Conservation (phyloP, 306 rosid species). For the Quercus parvula region DNA sequence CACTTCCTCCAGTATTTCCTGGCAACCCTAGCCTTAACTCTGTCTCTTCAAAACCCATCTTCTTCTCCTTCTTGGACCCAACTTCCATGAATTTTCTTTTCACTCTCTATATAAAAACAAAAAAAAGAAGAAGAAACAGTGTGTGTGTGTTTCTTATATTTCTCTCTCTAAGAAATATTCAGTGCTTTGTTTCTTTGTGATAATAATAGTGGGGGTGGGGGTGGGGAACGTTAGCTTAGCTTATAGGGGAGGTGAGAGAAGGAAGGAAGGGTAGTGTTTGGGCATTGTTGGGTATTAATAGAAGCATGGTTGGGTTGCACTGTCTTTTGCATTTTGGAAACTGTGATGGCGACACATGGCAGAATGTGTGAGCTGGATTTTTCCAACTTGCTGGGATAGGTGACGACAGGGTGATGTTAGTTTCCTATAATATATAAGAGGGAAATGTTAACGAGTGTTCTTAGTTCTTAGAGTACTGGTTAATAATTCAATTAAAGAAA, state of each 20-base stretch:
- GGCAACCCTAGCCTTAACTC: conserved; percentile 77
- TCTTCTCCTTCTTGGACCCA: conserved; percentile 22
- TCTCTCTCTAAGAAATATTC: conserved; percentile 36
- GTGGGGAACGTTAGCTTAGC: background rate
- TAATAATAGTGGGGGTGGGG: conserved; percentile 30
- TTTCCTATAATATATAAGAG: conserved; percentile 38
- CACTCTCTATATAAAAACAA: conserved; percentile 16
- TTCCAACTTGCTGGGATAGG: conserved; percentile 56
- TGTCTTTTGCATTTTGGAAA: conserved; percentile 15
- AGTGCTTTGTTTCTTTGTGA: conserved; percentile 37
- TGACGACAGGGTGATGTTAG: conserved; percentile 60
- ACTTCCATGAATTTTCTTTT: conserved; percentile 30
- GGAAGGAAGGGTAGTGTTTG: conserved; percentile 27
- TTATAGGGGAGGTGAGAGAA: conserved; percentile 8
- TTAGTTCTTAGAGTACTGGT: no score
- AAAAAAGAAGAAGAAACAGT: no score
- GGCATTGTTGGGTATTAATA: conserved; percentile 52
- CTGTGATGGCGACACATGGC: conserved; percentile 49
- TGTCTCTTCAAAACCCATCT: conserved; percentile 63
- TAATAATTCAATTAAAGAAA: no score
- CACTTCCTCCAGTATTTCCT: conserved; percentile 29
- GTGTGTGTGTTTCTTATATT: conserved; percentile 10
- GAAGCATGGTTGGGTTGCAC: conserved; percentile 15
- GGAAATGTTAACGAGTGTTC: no score
- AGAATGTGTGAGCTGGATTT: conserved; percentile 49